Conservation (phyloP, 2,329 filamentous ascomycete species). For the Aspergillus ustus region DNA sequence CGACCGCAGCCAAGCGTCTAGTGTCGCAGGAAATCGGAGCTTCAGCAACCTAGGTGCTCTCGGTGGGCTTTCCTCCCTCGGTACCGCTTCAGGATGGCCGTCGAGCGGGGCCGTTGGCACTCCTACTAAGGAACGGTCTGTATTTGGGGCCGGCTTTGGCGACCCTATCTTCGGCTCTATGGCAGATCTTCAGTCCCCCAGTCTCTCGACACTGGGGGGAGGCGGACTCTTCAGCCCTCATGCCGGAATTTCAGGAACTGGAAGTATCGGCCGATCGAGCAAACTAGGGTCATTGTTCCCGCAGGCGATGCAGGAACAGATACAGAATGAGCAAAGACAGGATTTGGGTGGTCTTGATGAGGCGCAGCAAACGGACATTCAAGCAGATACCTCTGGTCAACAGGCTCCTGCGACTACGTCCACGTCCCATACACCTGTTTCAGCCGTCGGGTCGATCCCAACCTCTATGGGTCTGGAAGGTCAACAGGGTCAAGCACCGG, state of each 20-base stretch:
- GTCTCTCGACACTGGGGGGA: slow-evolving; percentile 44
- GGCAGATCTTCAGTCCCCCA: slow-evolving; percentile 69
- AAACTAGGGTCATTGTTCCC: slow-evolving; percentile 90
- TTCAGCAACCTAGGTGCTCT: slow-evolving; percentile 65
- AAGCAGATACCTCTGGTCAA: slow-evolving; percentile 38
- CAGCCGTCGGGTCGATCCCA: slow-evolving; percentile 40
- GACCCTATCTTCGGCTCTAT: slow-evolving; percentile 73
- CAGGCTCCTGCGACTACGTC: slow-evolving; percentile 36
- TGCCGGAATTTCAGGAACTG: slow-evolving; percentile 58
- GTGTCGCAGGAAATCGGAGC: slow-evolving; percentile 73
- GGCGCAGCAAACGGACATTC: slow-evolving; percentile 57
- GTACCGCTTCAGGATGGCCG: slow-evolving; percentile 53
- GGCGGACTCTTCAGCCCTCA: slow-evolving; percentile 68
- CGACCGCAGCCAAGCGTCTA: slow-evolving; percentile 92
- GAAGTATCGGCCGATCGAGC: slow-evolving; percentile 74
- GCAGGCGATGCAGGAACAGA: slow-evolving; percentile 85
- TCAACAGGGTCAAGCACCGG: slow-evolving; percentile 40
- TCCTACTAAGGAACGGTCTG: slow-evolving; percentile 63
- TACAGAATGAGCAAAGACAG: slow-evolving; percentile 70
- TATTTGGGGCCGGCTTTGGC: slow-evolving; percentile 57
- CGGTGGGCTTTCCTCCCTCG: slow-evolving; percentile 59
- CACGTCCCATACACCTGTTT: slow-evolving; percentile 42
- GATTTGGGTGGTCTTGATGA: slow-evolving; percentile 63
- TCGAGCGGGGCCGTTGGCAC: slow-evolving; percentile 75
- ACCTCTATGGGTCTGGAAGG: slow-evolving; percentile 37